Evolutionary conservation across 805 yeast species (phyloP).

Genomic region (Starmerella apicola): DNA sequence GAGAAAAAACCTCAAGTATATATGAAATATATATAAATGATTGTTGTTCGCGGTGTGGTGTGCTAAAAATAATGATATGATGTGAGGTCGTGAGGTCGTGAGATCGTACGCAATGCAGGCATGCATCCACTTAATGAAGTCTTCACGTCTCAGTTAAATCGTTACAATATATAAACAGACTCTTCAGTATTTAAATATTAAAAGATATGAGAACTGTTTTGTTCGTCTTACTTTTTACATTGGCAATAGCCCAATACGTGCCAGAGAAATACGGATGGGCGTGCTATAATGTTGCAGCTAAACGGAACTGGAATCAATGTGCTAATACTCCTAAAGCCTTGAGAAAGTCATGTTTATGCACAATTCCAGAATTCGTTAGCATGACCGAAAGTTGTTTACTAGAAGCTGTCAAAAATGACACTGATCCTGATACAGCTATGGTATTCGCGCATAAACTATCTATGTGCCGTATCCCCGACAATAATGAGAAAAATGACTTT

Average conservation of each 20-base stretch:
- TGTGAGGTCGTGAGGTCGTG: too few species aligned
- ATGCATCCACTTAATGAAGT: too few species aligned
- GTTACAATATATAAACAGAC: too few species aligned
- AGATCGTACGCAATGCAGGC: too few species aligned
- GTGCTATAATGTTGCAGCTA: slow-evolving; percentile 11
- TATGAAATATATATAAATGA: too few species aligned
- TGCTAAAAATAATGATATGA: too few species aligned
- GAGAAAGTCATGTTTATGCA: slow-evolving; percentile 8
- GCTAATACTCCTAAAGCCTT: not conserved
- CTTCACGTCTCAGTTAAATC: too few species aligned
- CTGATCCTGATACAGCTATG: slow-evolving; percentile 8
- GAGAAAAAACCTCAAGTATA: too few species aligned
- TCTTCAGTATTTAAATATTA: too few species aligned
- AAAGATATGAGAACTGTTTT: not conserved
- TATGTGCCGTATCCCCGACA: slow-evolving; percentile 4
- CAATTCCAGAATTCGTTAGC: slow-evolving; percentile 10
- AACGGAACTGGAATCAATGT: slow-evolving; percentile 15
- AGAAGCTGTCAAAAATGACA: slow-evolving; percentile 9
- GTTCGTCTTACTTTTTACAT: not conserved
- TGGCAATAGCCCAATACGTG: slow-evolving; percentile 9
- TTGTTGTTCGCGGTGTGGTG: too few species aligned
- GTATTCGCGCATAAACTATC: slow-evolving; percentile 3
- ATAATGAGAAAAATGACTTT: not conserved
- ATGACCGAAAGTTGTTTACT: slow-evolving; percentile 9
- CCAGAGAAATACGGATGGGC: slow-evolving; percentile 20